These are phyloP conservation scores for Phaffia rhodozyma DNA, from an alignment of 1,284 basidiomycete species.

Conservation along the genomic window DNA sequence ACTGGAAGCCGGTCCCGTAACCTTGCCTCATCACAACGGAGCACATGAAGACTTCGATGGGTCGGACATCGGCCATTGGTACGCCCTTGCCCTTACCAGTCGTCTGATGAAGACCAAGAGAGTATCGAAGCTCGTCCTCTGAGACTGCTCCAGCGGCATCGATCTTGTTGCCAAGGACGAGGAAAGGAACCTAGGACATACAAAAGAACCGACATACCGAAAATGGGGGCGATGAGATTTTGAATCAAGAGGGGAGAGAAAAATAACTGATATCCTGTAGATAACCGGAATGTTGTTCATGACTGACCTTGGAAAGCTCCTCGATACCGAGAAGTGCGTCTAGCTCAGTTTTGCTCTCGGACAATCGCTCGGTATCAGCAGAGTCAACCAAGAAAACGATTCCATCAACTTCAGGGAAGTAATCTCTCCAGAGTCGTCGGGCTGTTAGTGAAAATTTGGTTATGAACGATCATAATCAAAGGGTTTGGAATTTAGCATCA, in stretches of 20 bases:
- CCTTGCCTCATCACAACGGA: slow-evolving; percentile 98
- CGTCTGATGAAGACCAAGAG: slow-evolving; percentile 93
- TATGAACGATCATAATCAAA: not conserved
- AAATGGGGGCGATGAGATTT: slow-evolving; percentile 37
- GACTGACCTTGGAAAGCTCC: slow-evolving; percentile 16
- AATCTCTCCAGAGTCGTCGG: slow-evolving; percentile 97
- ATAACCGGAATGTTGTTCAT: not conserved
- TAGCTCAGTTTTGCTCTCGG: slow-evolving; percentile 92
- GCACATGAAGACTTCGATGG: slow-evolving; percentile 99
- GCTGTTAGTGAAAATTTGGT: slow-evolving; percentile 41
- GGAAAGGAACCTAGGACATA: slow-evolving; percentile 82
- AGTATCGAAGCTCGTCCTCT: slow-evolving; percentile 92
- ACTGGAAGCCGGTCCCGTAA: slow-evolving; percentile 97
- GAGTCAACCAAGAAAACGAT: slow-evolving; percentile 98
- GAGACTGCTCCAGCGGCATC: slow-evolving; percentile 95
- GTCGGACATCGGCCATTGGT: slow-evolving; percentile 89
- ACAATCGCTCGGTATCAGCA: slow-evolving; percentile 90
- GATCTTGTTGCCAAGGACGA: slow-evolving; percentile 99
- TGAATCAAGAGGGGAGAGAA: not conserved
- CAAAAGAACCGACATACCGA: too few species aligned
- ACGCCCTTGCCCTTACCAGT: slow-evolving; percentile 96
- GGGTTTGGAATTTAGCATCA: not conserved
- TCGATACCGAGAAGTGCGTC: slow-evolving; percentile 66
- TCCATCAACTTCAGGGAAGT: slow-evolving; percentile 99
- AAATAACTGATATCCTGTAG: not conserved